Evolutionary conservation across 2,329 filamentous ascomycete genomes (phyloP).

Genomic region (Aspergillus udagawae): DNA sequence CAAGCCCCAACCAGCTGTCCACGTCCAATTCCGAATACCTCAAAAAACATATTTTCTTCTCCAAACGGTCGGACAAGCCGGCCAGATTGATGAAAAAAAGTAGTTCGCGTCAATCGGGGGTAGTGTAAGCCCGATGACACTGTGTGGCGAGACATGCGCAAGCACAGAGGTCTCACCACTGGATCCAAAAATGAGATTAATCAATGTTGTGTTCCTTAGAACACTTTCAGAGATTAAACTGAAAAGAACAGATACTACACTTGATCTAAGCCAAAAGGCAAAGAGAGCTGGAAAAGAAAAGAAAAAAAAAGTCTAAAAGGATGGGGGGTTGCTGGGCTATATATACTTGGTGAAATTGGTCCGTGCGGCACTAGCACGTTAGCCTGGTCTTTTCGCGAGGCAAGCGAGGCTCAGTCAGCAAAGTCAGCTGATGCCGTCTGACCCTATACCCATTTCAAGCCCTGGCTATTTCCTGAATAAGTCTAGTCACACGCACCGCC

Average conservation of each 20-base stretch:
- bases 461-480: slow-evolving; percentile 11
- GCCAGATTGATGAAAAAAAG: slow-evolving; percentile 58
- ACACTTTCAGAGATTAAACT: slow-evolving; percentile 92
- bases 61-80: slow-evolving; percentile 53
- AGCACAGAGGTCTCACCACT: slow-evolving; percentile 62
- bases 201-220: slow-evolving; percentile 68
- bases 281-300: slow-evolving; percentile 49
- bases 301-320: slow-evolving; percentile 38
- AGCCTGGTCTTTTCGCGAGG: slow-evolving; percentile 10
- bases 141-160: slow-evolving; percentile 62
- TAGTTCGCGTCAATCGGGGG: slow-evolving; percentile 64
- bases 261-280: slow-evolving; percentile 75
- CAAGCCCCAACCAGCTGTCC: no score
- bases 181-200: slow-evolving; percentile 75
- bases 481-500: slow-evolving; percentile 25
- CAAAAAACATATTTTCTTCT: slow-evolving; percentile 45
- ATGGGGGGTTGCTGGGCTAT: slow-evolving; percentile 13
- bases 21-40: not conserved
- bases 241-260: slow-evolving; percentile 96
- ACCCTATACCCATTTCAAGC: slow-evolving; percentile 16
- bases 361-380: slow-evolving; percentile 19
- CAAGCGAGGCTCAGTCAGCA: slow-evolving; percentile 10
- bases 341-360: slow-evolving; percentile 25
- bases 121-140: slow-evolving; percentile 77
- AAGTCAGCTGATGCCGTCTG: slow-evolving; percentile 8